phyloP scores from a whole-genome alignment of 2,329 filamentous ascomycete genomes.

The Pseudocercospora fijiensis region DNA sequence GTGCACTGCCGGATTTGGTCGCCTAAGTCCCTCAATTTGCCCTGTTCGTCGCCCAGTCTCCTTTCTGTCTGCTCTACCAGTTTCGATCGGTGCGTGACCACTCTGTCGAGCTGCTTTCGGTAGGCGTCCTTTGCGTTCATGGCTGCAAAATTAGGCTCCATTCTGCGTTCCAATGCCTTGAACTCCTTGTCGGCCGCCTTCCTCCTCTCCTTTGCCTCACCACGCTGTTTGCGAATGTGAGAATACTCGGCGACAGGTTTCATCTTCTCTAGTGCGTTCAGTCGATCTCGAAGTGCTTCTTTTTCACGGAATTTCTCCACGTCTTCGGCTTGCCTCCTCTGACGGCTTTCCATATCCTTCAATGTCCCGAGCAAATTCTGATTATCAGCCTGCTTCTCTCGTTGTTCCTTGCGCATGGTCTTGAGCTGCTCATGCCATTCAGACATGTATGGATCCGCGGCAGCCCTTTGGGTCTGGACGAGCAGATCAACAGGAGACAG shows the following conservation, averaged over 20 bases:
- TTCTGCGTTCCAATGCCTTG: conserved; percentile 57
- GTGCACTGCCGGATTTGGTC: conserved; percentile 38
- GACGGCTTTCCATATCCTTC: conserved; percentile 67
- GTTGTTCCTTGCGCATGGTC: conserved; percentile 66
- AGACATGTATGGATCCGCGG: conserved; percentile 77
- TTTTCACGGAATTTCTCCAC: conserved; percentile 80
- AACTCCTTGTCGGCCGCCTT: conserved; percentile 59
- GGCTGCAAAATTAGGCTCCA: conserved; percentile 67
- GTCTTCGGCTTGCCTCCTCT: conserved; percentile 72
- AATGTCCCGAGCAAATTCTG: conserved; percentile 63
- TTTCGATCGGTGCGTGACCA: conserved; percentile 56
- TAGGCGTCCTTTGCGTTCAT: conserved; percentile 72
- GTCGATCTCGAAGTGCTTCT: conserved; percentile 62
- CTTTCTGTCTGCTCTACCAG: conserved; percentile 57
- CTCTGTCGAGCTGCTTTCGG: conserved; percentile 54
- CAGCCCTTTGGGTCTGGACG: conserved; percentile 81
- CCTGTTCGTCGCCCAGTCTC: conserved; percentile 44
- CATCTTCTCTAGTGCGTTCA: conserved; percentile 64
- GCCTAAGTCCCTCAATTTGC: conserved; percentile 41
- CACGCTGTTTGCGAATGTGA: conserved; percentile 51
- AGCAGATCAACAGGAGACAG: conserved; percentile 79
- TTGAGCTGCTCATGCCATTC: conserved; percentile 75
- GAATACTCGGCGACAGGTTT: conserved; percentile 66
- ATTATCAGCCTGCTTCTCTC: conserved; percentile 51
- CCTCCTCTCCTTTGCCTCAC: conserved; percentile 56